Evolutionary conservation across 352 stramenopile species (phyloP), one percentile per base, ranked within the genome.

Genomic region (Salisapilia sapeloensis): DNA sequence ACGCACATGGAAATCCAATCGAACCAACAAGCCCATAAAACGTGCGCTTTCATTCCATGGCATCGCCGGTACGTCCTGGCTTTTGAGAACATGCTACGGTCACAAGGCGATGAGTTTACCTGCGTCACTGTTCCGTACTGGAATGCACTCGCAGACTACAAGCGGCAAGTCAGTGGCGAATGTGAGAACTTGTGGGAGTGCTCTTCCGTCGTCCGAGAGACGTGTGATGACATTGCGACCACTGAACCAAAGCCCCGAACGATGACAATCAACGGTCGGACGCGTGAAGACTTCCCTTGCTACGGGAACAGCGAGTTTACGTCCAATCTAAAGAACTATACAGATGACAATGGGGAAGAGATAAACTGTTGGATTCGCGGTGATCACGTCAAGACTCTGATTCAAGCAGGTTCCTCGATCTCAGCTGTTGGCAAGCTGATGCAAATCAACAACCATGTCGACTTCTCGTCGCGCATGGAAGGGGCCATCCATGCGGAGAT

Each of bases 71-170:
- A 28, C 38, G 19, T 50, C 24, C 19, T 50, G 4, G 42, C 12
- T 11, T 50, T 39, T 29, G 42, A 50, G 27, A 38, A 45, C 16
- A 50, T 50, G 42, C 42, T 50, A 9, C 42, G 42, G 9, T 19
- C 34, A 11, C 32, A 39, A 19, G n/a, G 6, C 3, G 14, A 13
- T 4, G 21, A 37, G 13, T 50, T 37, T 12, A 12, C 10, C 9
- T 50, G 42, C 23, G 15, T 50, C n/a, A 50, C 42, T 12, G 1
- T 50, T 4, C 42, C 42, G 9, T 50, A 46, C 38, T 44, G 26
- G 24, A 37, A 50, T 24, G 31, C 25, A 15, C 32, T 46, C 24
- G 18, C 29, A 15, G 20, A 50, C 16, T 40, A 46, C 38, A 24
- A 29, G 1, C 4, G 33, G 8, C 28, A 25, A 17, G 30, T 36